These are phyloP conservation scores for Fraxinus quadrangulata DNA, from an alignment of 257 asterid species.

Conservation along the genomic window DNA sequence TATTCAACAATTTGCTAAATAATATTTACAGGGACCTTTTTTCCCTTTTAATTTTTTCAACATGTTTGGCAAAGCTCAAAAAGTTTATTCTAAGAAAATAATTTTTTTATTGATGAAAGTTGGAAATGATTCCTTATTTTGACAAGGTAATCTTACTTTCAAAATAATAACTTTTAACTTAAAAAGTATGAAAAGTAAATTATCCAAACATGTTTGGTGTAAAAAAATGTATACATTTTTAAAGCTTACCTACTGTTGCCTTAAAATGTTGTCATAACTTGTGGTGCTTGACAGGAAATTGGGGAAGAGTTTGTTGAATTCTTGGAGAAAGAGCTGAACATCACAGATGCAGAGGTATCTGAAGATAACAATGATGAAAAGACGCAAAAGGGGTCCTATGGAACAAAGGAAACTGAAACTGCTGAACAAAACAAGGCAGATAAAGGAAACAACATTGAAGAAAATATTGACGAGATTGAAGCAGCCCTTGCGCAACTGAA, in stretches of 20 bases:
- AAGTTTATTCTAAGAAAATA: neutral
- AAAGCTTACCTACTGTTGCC: neutral
- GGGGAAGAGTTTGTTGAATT: slow-evolving; percentile 97
- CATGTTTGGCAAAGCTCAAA: neutral
- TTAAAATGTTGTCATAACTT: neutral
- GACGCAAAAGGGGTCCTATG: slow-evolving; percentile 33
- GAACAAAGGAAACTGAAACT: slow-evolving; percentile 34
- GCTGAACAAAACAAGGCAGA: slow-evolving; percentile 29
- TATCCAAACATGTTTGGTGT: neutral
- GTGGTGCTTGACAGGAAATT: slow-evolving; percentile 58
- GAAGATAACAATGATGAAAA: slow-evolving; percentile 28
- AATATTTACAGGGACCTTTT: slow-evolving; percentile 11
- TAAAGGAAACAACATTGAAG: slow-evolving; percentile 51
- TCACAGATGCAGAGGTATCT: slow-evolving; percentile 47
- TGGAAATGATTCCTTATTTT: neutral
- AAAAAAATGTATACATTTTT: neutral
- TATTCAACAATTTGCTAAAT: neutral
- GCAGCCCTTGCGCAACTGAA: slow-evolving; percentile 77
- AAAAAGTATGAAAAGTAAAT: neutral
- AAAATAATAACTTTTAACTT: no score
- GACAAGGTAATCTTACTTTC: neutral
- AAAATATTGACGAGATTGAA: slow-evolving; percentile 79
- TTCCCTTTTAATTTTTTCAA: neutral
- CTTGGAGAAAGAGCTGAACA: slow-evolving; percentile 83
- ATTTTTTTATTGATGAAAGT: no score